Evolutionary conservation across 352 stramenopile species (phyloP), one percentile per base, ranked within the genome.

Genomic region (Globisporangium parvum): DNA sequence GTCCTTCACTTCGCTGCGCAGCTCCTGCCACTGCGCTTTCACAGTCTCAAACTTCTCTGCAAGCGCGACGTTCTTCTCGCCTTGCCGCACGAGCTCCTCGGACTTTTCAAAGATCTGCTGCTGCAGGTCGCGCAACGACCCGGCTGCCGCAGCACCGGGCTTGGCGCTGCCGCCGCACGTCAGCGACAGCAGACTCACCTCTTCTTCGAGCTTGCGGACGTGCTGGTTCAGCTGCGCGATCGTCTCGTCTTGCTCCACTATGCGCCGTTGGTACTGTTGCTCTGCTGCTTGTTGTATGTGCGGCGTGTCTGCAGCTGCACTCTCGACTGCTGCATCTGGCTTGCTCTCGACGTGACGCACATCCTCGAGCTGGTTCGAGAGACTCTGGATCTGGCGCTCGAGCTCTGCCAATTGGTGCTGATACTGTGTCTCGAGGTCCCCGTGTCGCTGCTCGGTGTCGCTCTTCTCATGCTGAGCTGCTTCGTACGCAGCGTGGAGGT

Each of bases 101-200:
- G 73, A 88, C 48, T 90, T 93, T 14, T 68, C 35, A 57, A 86
- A 90, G 23, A 93, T 61, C 42, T 88, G 74, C 23, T 91, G 66
- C 48, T 91, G 79, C 47, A 90, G 60, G 23, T 80, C 78, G 10
- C 71, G 66, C 24, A 87, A 42, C 12, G 65, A 61, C 0, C 53
- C 45, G 2, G 63, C 65, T 10, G 60, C 65, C 20, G 61, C 62
- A n/a, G 75, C 69, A 0, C 67, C 56, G 21, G 57, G 57, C 12
- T 66, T 63, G 0, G 54, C 52, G 18, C 52, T 40, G 1, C 49
- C 55, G 8, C 54, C 58, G 11, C 51, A 59, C 3, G 67, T 68
- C 6, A 82, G 48, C 1, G 77, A 74, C 0, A 87, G 46, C 35
- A 81, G 8, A 41, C 61, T 70, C n/a, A 88, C 37, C 53, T 87